Evolutionary conservation across 345 rosid genomes (phyloP), one percentile per base, ranked within the genome.

Genomic region (Corymbia maculata): DNA sequence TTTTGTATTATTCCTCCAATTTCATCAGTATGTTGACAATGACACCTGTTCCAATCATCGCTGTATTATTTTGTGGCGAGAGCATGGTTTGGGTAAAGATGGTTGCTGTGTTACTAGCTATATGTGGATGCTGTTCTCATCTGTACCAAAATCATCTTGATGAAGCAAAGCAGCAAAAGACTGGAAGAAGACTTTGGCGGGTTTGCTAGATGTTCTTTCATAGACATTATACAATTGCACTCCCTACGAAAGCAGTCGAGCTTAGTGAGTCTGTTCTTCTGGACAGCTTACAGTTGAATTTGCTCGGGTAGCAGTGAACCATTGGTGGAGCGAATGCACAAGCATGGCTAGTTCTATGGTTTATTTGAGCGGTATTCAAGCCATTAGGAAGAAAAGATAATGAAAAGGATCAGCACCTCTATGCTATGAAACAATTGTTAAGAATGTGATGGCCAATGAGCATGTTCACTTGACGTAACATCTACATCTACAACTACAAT

Each of bases 81-180:
- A 86, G 87, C 89, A 85, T 91, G 87, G 88, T 68, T 57, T 86
- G 86, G 51, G 36, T 55, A 53, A 92, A 92, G 90, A 86, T 88
- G 21, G 28, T 87, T 12, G 92, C 92, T 2, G 90, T 92, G 91
- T 14, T 90, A 36, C 42, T 93, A 12, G 93, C 93, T 8, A 14
- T 91, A n/a, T 86, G 84, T 87, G 95, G 94, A 9, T 92, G 92
- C 17, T 91, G 66, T 86, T 90, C 91, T 51, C 93, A 92, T 87
- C 51, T 92, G 50, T 94, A 92, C 57, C 93, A 92, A 64, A 86
- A 89, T 49, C 92, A 91, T 21, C 90, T 90, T 50, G 91, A 93
- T 85, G 95, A 91, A 59, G 19, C 17, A n/a, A 64, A 64, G 75
- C 75, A n/a, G 75, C 36, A 64, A 64, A n/a, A 7, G 42, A 79